phyloP scores from a whole-genome alignment of 371 early-diverging fungal species.

The Zopfochytrium polystomum region DNA sequence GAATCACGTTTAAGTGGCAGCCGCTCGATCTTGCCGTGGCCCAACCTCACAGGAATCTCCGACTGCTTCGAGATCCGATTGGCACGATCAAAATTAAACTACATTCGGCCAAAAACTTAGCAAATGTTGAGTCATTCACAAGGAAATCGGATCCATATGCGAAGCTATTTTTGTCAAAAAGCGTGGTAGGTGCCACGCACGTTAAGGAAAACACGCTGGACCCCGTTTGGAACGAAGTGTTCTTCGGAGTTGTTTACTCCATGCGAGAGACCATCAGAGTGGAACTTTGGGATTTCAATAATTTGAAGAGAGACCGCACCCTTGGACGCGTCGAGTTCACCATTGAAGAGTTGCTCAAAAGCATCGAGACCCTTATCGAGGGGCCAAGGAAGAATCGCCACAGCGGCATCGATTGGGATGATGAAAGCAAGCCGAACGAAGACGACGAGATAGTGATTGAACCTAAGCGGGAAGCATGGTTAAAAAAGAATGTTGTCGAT shows the following conservation, averaged over 20 bases:
- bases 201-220: conserved; percentile 46
- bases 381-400: no score
- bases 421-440: no score
- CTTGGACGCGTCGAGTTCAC: conserved; percentile 33
- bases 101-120: conserved; percentile 36
- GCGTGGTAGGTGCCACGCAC: conserved; percentile 38
- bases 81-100: conserved; percentile 38
- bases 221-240: conserved; percentile 52
- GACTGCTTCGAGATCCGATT: conserved; percentile 27
- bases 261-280: conserved; percentile 29
- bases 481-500: no score
- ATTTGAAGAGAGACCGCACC: conserved; percentile 32
- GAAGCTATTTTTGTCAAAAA: conserved; percentile 31
- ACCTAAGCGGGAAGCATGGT: no score
- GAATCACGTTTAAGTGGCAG: conserved; percentile 19
- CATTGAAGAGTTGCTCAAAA: conserved; percentile 20
- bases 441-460: no score
- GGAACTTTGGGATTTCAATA: conserved; percentile 40
- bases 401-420: no score
- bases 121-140: conserved; percentile 31
- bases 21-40: conserved; percentile 12
- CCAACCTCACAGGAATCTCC: no score
- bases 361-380: no score
- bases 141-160: conserved; percentile 51
- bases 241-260: conserved; percentile 37